A percentile compares a stretch with the other conserved stretches of the same genome.
phyloP scores from a whole-genome alignment of 2,329 filamentous ascomycete species.

The Clarireedia paspali region DNA sequence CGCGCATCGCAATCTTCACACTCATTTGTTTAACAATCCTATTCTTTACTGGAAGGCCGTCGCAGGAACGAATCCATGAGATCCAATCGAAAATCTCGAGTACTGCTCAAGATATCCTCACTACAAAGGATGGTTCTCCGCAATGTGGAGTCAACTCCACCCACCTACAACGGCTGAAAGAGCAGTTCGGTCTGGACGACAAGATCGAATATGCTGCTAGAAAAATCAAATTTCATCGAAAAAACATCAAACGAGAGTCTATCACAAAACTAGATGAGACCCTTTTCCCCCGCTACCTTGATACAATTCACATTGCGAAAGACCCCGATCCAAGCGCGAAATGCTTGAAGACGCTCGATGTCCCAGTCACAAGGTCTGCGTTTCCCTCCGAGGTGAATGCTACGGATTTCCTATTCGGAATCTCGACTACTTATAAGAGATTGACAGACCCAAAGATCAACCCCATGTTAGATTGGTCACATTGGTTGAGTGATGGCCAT shows the following conservation, averaged over 20 bases:
- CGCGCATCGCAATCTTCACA: conserved; percentile 16
- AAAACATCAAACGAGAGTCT: conserved; percentile 41
- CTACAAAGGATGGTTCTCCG: background rate
- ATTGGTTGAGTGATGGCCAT: conserved; percentile 50
- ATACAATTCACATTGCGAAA: conserved; percentile 40
- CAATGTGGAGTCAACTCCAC: conserved; percentile 43
- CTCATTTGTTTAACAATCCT: conserved; percentile 19
- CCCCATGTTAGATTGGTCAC: conserved; percentile 51
- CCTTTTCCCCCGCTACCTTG: conserved; percentile 39
- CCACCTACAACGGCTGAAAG: conserved; percentile 38
- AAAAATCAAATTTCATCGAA: conserved; percentile 44
- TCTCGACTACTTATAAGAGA: conserved; percentile 49
- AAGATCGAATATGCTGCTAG: conserved; percentile 49
- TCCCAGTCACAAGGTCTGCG: conserved; percentile 43
- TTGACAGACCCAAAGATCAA: conserved; percentile 44
- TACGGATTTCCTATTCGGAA: conserved; percentile 51
- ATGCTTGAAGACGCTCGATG: conserved; percentile 42
- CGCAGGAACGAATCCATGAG: conserved; percentile 11
- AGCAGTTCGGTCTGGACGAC: conserved; percentile 41
- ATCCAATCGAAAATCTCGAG: conserved; percentile 4
- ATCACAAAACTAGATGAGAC: conserved; percentile 43
- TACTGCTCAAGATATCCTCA: conserved; percentile 8
- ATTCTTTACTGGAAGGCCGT: conserved; percentile 15
- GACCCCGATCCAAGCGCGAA: conserved; percentile 33
- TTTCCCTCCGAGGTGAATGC: conserved; percentile 44